Evolutionary conservation across 768 basidiomycete genomes (phyloP), one percentile per base, ranked within the genome.

Genomic region (Boletus pseudo-olivaceus): DNA sequence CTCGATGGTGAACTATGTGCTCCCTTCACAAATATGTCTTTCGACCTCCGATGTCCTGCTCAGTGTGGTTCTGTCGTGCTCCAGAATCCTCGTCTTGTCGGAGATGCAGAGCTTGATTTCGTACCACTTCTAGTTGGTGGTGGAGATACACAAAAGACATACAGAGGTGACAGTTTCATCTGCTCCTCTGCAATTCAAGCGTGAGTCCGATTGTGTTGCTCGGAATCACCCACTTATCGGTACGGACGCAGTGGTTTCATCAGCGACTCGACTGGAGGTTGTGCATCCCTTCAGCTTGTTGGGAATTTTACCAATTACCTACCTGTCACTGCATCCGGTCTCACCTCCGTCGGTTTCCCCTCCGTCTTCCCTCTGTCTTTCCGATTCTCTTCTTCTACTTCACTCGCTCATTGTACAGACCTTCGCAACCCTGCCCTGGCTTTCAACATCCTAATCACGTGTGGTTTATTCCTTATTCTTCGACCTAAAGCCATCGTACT

Each of bases 51-150:
- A 14, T 95, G 91, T 67, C 91, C 90, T 5, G 85, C 89, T 5
- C 82, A 82, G 49, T 89, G 89, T 61, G 72, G 75, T 44, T 71
- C 70, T 23, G 81, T 86, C 41, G 79, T 85, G 41, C 73, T 92
- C 39, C 80, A 84, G 60, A 92, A 93, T 64, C 82, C 85, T 15
- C 77, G 89, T 47, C 81, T 88, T 0, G 78, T 95, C 26, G 92
- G 93, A 23, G 69, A 81, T 46, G 70, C 82, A 51, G 75, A 85
- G 57, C 76, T 85, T 34, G 82, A 80, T 43, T 89, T 82, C 59
- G 78, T 81, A 20, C 90, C 91, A 7, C 75, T 93, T 23, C 76
- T 94, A 44, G 87, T 94, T 2, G 92, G 93, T n/a, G 93, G 93
- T 17, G 90, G 91, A 3, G 90, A 92, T 70, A 56, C 56, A 1